These are phyloP conservation scores for Extremus antarcticus DNA, from an alignment of 495 filamentous ascomycete genomes.

Conservation along the genomic window DNA sequence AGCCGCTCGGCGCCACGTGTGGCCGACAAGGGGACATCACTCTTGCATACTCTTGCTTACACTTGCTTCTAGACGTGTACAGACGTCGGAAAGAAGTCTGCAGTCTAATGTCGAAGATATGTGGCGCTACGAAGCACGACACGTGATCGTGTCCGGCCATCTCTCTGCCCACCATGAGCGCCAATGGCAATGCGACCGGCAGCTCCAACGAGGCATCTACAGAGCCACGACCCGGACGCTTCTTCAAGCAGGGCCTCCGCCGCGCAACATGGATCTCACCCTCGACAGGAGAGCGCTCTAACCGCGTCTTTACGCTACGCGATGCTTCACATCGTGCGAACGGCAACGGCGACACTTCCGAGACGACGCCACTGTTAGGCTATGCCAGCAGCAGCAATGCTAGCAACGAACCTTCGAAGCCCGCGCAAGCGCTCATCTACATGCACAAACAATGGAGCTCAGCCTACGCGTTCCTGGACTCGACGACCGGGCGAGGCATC, in stretches of 20 bases:
- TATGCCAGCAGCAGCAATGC: neutral
- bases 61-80: no score
- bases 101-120: neutral
- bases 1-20: neutral
- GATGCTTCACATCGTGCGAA: conserved; percentile 13
- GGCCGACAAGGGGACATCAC: no score
- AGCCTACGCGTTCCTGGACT: conserved; percentile 33
- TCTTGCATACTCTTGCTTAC: no score
- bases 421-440: neutral
- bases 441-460: neutral
- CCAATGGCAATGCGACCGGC: neutral
- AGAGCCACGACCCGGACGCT: neutral
- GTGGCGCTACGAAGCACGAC: neutral
- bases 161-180: neutral
- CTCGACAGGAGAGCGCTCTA: conserved; percentile 14
- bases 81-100: neutral
- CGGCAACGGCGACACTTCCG: neutral
- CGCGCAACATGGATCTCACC: conserved; percentile 17
- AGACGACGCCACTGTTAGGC: conserved; percentile 7
- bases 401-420: neutral
- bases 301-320: conserved; percentile 15
- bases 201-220: neutral
- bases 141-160: neutral
- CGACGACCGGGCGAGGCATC: conserved; percentile 58
- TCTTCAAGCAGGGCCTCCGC: conserved; percentile 1